Evolutionary conservation across 257 asterid species (phyloP).

Genomic region (Solanum rostratum): DNA sequence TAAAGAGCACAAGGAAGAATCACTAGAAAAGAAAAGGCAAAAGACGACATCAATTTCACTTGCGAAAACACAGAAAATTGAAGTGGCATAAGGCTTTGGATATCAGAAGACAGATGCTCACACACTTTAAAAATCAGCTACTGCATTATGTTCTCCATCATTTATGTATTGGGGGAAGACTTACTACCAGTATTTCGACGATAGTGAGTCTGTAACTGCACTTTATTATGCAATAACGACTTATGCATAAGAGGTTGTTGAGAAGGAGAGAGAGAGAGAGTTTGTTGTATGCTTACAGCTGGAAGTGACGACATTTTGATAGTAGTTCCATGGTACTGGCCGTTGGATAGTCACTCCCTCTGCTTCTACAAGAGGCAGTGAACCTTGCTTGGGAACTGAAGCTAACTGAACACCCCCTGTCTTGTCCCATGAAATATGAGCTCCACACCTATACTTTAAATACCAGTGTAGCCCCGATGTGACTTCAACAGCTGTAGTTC

Average conservation of each 20-base stretch:
- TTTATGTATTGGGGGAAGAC: not conserved
- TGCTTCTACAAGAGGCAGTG: slow-evolving; percentile 52
- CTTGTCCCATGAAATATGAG: slow-evolving; percentile 95
- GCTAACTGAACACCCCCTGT: slow-evolving; percentile 85
- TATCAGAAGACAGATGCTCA: not conserved
- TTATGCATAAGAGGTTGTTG: not conserved
- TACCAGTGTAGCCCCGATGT: slow-evolving; percentile 95
- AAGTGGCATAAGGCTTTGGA: not conserved
- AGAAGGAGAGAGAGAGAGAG: not conserved
- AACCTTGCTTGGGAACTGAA: slow-evolving; percentile 77
- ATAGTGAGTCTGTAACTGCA: not conserved
- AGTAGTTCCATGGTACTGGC: slow-evolving; percentile 85
- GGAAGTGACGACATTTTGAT: slow-evolving; percentile 97
- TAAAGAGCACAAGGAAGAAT: not conserved
- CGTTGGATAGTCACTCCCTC: slow-evolving; percentile 64
- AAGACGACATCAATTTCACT: not conserved
- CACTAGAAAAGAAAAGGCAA: not conserved
- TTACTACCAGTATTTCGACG: not conserved
- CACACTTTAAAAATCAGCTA: not conserved
- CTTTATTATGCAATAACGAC: not conserved
- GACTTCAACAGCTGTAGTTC: slow-evolving; percentile 81
- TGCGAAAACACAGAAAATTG: not conserved
- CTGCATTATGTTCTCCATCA: not conserved
- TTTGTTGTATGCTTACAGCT: slow-evolving; percentile 73
- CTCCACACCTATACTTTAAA: slow-evolving; percentile 80